Evolutionary conservation across 768 basidiomycete genomes (phyloP).

Genomic region (Collybia nuda): DNA sequence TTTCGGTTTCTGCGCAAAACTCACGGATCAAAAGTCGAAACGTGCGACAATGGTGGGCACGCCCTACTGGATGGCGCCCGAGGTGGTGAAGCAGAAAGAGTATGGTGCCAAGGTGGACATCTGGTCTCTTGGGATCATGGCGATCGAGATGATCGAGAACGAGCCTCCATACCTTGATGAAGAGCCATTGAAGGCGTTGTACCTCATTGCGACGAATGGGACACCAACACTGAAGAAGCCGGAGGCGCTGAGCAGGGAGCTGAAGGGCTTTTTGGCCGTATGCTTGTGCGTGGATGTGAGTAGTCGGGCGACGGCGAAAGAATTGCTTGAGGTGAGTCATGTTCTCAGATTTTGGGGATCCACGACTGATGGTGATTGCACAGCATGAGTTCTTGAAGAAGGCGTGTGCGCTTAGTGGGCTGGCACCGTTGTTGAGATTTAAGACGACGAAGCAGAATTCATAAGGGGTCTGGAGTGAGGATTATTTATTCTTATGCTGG

Average conservation of each 20-base stretch:
- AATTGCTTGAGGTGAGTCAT: conserved; percentile 73
- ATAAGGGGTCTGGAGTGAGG: conserved; percentile 20
- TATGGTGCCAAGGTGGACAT: conserved; percentile 97
- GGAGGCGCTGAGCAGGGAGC: conserved; percentile 84
- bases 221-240: conserved; percentile 98
- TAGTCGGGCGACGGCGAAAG: conserved; percentile 87
- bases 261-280: conserved; percentile 97
- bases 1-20: conserved; percentile 95
- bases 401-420: conserved; percentile 76
- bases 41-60: conserved; percentile 99
- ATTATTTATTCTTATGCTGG: background rate
- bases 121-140: conserved; percentile 98
- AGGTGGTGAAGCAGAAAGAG: conserved; percentile 96
- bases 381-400: conserved; percentile 96
- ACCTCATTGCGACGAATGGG: conserved; percentile 96
- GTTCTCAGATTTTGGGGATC: background rate
- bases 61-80: conserved; percentile 99
- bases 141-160: conserved; percentile 98
- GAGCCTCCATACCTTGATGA: conserved; percentile 96
- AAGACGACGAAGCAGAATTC: conserved; percentile 57
- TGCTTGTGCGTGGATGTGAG: conserved; percentile 96
- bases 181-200: conserved; percentile 91
- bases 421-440: conserved; percentile 86
- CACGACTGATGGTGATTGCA: conserved; percentile 10
- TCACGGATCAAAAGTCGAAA: conserved; percentile 95